Base-by-base conservation (phyloP, 768 basidiomycete genomes). In the Rossbeevera mucosa region DNA sequence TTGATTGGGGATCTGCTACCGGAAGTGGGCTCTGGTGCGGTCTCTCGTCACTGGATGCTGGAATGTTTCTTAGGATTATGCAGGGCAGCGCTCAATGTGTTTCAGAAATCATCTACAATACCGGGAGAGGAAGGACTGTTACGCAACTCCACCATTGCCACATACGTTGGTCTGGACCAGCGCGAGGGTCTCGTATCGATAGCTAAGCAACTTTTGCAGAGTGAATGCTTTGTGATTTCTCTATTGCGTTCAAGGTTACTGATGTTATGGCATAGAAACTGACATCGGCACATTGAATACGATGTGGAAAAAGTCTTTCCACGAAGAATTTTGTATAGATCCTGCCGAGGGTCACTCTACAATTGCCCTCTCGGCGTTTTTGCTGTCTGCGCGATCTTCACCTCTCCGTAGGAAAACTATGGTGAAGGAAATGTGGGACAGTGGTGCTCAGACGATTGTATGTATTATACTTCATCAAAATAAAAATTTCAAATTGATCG, bases 391-490 rank as follows among this genome's bases (percentile, higher is more conserved):
- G 18, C 72, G 93, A 16, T 72, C 83, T 5, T 81, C 78, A 2
- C 66, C 80, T 36, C 59, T 83, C 16, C 78, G 82, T 8, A 78
- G 86, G 54, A 86, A 82, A 69, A 71, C 75, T 2, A 63, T 92
- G 42, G 76, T 94, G 24, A 83, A 85, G 62, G 82, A 90, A 60
- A 88, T 97, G 77, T 97, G 94, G 94, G 79, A 88, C 43, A 91
- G 91, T 60, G 92, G 91, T 41, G 93, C 93, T 20, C 82, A 88
- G 62, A 80, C 83, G 21, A 83, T 96, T 44, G 90, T 94, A 59
- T 52, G 44, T 46, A 4, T 12, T 38, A 46, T 33, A 24, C 31
- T 50, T 14, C 16, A n/a, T 16, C 14, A 13, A 16, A 14, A 47
- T 25, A n/a, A 42, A 54, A 31, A n/a, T n/a, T 36, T 36, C 50